phyloP scores from a whole-genome alignment of 192 early-diverging fungal genomes.

The Gamsiella multidivaricata region DNA sequence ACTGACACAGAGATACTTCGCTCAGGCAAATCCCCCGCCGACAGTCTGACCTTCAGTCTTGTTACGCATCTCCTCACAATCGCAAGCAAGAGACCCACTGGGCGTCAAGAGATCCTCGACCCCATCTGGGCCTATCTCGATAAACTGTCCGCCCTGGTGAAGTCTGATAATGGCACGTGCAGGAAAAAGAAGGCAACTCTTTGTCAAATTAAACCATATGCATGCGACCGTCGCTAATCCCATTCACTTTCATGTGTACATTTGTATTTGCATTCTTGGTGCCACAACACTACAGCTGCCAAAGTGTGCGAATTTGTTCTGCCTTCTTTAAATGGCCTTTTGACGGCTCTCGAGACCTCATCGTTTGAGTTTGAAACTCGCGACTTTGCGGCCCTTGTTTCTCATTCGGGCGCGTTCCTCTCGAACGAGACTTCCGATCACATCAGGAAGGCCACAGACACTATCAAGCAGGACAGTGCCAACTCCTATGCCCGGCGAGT shows the following conservation, averaged over 20 bases:
- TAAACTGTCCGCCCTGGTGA: conserved; percentile 26
- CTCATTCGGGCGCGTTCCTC: conserved; percentile 58
- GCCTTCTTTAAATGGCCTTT: conserved; percentile 67
- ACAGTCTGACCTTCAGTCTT: conserved; percentile 37
- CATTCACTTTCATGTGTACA: not conserved
- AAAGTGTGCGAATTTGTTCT: conserved; percentile 63
- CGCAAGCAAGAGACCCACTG: conserved; percentile 25
- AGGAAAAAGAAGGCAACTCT: not conserved
- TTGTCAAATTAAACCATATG: not conserved
- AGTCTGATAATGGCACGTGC: conserved; percentile 35
- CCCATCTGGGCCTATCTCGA: conserved; percentile 40
- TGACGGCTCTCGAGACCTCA: conserved; percentile 61
- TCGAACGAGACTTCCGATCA: conserved; percentile 57
- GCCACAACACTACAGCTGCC: conserved; percentile 35
- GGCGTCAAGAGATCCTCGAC: conserved; percentile 47
- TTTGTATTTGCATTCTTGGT: no score
- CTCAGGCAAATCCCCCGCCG: conserved; percentile 43
- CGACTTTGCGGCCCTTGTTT: conserved; percentile 58
- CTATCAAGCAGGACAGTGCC: conserved; percentile 43
- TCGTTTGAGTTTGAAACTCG: conserved; percentile 50
- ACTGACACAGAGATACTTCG: no score
- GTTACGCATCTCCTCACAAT: conserved; percentile 46
- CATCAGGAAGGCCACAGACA: conserved; percentile 56
- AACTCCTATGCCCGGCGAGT: conserved; percentile 57
- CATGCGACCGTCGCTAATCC: no score